A percentile compares a stretch with the other conserved stretches of the same genome.
These are phyloP conservation scores for Mortierella claussenii DNA, from an alignment of 192 early-diverging fungal species.

Conservation along the genomic window DNA sequence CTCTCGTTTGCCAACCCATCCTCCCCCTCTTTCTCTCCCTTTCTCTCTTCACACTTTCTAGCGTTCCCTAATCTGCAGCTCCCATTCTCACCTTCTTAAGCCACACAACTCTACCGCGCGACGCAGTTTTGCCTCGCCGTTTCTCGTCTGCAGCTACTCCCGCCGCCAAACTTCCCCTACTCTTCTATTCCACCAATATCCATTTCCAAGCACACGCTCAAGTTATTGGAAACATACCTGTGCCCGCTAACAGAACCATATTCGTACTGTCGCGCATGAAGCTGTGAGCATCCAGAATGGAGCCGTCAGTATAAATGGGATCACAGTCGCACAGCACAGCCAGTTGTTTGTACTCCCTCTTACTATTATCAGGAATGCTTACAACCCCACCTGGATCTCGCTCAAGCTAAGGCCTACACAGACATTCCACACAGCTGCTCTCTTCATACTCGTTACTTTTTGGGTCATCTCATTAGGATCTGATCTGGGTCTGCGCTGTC, in stretches of 20 bases:
- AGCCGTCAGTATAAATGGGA: conserved; percentile 5
- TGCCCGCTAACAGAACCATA: conserved; percentile 3
- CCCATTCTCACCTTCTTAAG: too few relatives aligned
- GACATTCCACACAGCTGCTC: conserved; percentile 1
- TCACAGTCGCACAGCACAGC: conserved; percentile 16
- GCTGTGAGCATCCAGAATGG: conserved; percentile 16
- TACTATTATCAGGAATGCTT: neutral
- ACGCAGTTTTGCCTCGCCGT: too few relatives aligned
- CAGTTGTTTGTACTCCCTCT: conserved; percentile 14
- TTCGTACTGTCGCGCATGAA: conserved; percentile 15
- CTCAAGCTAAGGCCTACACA: conserved; percentile 11
- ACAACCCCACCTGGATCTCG: conserved; percentile 7
- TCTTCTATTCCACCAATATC: too few relatives aligned
- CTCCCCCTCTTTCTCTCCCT: too few relatives aligned
- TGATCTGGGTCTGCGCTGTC: conserved; percentile 1
- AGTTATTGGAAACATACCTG: neutral
- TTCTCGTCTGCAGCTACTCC: too few relatives aligned
- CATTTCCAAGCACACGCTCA: neutral
- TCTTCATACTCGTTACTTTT: conserved; percentile 12
- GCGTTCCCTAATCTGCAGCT: too few relatives aligned
- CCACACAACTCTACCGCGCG: too few relatives aligned
- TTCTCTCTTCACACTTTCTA: too few relatives aligned
- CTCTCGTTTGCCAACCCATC: too few relatives aligned
- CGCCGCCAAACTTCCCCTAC: too few relatives aligned
- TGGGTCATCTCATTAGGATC: neutral